Base-by-base conservation (phyloP, 164 flowering plant genomes). In the Brasenia schreberi region DNA sequence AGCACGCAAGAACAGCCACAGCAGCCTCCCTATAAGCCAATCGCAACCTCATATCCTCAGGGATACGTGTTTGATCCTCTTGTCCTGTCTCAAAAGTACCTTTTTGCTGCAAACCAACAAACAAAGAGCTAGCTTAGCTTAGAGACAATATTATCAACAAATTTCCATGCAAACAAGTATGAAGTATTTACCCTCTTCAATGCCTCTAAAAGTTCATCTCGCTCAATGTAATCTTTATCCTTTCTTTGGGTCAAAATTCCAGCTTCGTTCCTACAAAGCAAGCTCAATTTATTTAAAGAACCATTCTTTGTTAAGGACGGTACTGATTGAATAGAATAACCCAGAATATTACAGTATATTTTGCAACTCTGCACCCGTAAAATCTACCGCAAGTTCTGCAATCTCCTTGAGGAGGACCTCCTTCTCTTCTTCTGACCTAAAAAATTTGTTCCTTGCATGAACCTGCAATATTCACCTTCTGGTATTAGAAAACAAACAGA, bases 311-410 rank as follows among this genome's bases (percentile, higher is more conserved):
- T 49, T 33, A 7, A 19, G 19, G 42, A 42, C 18, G 42, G 18
- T 63, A 58, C 56, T 5, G 58, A 63, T 43, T 45, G 43, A n/a
- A 42, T 23, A 63, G 63, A 43, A 16, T 23, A 45, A 17, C 14
- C 23, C 75, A 11, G 63, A 42, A 59, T 59, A 42, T 69, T 83
- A 93, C 98, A 94, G 74, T 75, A 94, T 84, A 75, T 94, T 94
- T 74, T 91, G 97, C 79, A 94, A 84, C 75, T 94, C 97, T 66
- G 98, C 98, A 69, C 98, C 98, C 68, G 97, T 89, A 71, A 94
- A 94, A 79, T 88, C 95, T 70, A 86, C 91, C 1, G 96, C 75
- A 23, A 78, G 85, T 71, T 85, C 98, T 7, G 95, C 87, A 70
- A 94, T 73, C 83, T 94, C 97, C 72, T 81, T 82, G 71, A 91